Evolutionary conservation across 345 rosid genomes (phyloP), one percentile per base, ranked within the genome.

Genomic region (Populus alba): DNA sequence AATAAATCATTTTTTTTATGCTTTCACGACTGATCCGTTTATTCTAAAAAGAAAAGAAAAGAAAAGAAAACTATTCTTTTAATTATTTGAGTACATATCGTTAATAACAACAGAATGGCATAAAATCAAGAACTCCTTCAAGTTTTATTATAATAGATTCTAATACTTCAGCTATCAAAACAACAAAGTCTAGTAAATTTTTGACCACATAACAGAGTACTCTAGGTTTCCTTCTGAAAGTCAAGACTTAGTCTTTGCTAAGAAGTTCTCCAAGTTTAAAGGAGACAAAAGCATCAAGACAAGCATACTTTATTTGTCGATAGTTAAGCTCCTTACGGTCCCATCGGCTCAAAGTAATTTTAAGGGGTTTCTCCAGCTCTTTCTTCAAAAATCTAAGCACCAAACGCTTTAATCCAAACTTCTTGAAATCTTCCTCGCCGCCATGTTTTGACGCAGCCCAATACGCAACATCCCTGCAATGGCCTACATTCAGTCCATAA

Each of bases 261-360:
- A 63, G 33, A 23, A 23, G 25, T 22, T 23, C 33, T 9, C 63
- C 73, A 4, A 76, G 27, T 37, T 70, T 37, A 17, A 27, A 70
- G 22, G 75, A 77, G 27, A 77, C 75, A 41, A 77, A 59, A 15
- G 75, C 75, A 70, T 77, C 80, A 18, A 77, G 31, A 1, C 61
- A 49, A 6, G 63, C 75, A 61, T 77, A 70, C 68, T 77, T 37
- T 16, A 77, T 77, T 7, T 61, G 75, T 12, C 43, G 22, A 4
- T 16, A 3, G 2, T 43, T 59, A 17, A 77, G 70, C 15, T 4
- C 3, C 17, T 23, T 2, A 10, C 0, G 12, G 2, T 22, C 63
- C 80, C 75, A 71, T 2, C 31, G 5, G 35, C 75, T 70, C 15
- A 70, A 8, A 3, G 70, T 70, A 27, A 77, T 77, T 10, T 9